A percentile compares a stretch with the other conserved stretches of the same genome.
Evolutionary conservation across 2,329 filamentous ascomycete species (phyloP).

Genomic region (Samsoniella hepiali): DNA sequence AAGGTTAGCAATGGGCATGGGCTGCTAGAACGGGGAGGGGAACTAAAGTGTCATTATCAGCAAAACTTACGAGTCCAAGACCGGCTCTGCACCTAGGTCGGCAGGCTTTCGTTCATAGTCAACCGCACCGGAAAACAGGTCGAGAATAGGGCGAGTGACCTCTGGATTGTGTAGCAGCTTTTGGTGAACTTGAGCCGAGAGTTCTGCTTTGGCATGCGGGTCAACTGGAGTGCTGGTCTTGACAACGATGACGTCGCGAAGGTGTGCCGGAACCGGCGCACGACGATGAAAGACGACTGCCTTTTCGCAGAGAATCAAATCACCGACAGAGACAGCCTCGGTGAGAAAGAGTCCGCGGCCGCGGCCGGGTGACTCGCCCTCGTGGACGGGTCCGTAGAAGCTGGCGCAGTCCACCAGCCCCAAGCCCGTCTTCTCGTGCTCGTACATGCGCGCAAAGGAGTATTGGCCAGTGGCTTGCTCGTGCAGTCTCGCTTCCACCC

Average conservation of each 20-base stretch:
- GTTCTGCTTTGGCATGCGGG: neutral
- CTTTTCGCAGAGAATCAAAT: conserved; percentile 4
- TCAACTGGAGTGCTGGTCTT: neutral
- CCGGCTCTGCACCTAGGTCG: neutral
- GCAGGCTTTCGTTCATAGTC: too few species aligned
- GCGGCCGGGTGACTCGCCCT: neutral
- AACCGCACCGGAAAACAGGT: neutral
- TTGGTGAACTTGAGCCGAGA: neutral
- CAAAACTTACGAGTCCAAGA: neutral
- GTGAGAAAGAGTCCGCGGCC: conserved; percentile 7
- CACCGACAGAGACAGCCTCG: neutral
- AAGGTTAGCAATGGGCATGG: neutral
- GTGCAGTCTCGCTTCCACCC: neutral
- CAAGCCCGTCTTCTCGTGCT: neutral
- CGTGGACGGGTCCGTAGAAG: neutral
- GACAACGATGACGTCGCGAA: neutral
- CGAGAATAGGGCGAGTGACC: neutral
- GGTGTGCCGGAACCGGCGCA: neutral
- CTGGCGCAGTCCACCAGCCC: neutral
- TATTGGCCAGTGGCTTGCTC: neutral
- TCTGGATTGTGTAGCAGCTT: neutral
- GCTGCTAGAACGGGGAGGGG: too few species aligned
- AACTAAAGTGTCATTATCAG: neutral
- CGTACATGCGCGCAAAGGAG: neutral
- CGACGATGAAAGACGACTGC: neutral